Base-by-base conservation (phyloP, 345 rosid genomes). In the Pistacia vera region DNA sequence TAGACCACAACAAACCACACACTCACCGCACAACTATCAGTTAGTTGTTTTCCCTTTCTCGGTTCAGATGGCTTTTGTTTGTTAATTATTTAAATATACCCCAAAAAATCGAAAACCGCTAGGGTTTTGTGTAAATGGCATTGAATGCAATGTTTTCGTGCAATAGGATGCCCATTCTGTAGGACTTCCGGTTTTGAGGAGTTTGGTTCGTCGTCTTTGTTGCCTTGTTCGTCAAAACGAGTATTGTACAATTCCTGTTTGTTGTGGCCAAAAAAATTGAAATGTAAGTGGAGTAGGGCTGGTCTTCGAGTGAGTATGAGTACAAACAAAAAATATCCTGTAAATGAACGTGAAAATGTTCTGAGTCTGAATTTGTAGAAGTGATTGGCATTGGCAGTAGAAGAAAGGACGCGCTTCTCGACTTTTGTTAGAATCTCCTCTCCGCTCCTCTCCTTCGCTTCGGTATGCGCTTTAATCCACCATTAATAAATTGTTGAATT, bases 351-450 rank as follows among this genome's bases (percentile, higher is more conserved):
- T 25, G 72, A 67, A 33, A 73, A 72, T 33, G 33, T 64, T 73
- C 71, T 59, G 81, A 79, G 64, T 73, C 71, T 62, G 81, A 79
- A 64, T 78, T 75, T 36, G 83, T 92, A 22, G 92, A 93, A 44
- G 95, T 92, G 70, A 81, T 91, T 82, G 91, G 88, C 74, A 88
- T 92, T 62, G 99, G 99, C 30, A 89, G 99, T 63, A n/a, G n/a
- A n/a, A 84, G 93, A 49, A 90, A 80, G 82, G 99, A 93, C 36
- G 86, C 99, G 5, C 80, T 91, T 48, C 82, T 92, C 30, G 96
- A 91, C 81, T 93, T 88, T 62, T 93, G 97, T 77, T 84, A 75
- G 92, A 87, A 46, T 90, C 97, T 51, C 91, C 91, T 36, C 85
- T 90, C 66, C 85, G 56, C 68, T 87, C 91, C 30, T 78, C 88